Base-by-base conservation (phyloP, 371 early-diverging fungal species). In the Apophysomyces trapeziformis region DNA sequence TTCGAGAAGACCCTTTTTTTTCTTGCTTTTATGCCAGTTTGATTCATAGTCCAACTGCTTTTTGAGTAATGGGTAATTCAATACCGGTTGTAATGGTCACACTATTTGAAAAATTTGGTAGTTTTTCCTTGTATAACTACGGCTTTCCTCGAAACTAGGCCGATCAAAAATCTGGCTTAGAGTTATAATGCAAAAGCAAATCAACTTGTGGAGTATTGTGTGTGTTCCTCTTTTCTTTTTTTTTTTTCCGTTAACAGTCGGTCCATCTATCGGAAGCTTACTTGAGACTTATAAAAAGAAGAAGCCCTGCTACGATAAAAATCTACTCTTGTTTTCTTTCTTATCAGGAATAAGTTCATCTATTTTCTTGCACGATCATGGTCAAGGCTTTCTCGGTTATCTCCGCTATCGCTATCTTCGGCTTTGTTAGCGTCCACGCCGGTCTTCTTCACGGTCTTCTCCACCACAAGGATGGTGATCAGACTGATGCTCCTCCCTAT, bases 401-500 rank as follows among this genome's bases (percentile, higher is more conserved):
- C 54, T 50, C 54, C 8, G 54, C 54, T 50, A 16, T 50, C 21
- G 54, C 54, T 21, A n/a, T 50, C 54, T 50, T 50, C 11, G 54
- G 54, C 54, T n/a, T 50, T 50, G 54, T 50, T 9, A 21, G 54
- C 21, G 54, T 50, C 54, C n/a, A 50, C 4, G 54, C 54, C 35
- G 54, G 54, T 50, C 9, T 50, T 26, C 54, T 50, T 26, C 18
- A 21, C 21, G 54, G 32, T 9, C 18, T 21, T 4, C n/a, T 50
- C 5, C 54, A 50, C 54, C 54, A 50, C 21, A 9, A 50, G n/a
- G 46, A 45, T 13, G 43, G 14, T 4, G 46, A 45, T 16, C 8
- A 45, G 16, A 45, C 1, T 13, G 16, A 45, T 13, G 5, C 8
- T 6, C 13, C 8, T 6, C 13, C 13, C 46, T 6, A 7, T 13